Base-by-base conservation (phyloP, 106 monocot genomes). In the Allium cepa region DNA sequence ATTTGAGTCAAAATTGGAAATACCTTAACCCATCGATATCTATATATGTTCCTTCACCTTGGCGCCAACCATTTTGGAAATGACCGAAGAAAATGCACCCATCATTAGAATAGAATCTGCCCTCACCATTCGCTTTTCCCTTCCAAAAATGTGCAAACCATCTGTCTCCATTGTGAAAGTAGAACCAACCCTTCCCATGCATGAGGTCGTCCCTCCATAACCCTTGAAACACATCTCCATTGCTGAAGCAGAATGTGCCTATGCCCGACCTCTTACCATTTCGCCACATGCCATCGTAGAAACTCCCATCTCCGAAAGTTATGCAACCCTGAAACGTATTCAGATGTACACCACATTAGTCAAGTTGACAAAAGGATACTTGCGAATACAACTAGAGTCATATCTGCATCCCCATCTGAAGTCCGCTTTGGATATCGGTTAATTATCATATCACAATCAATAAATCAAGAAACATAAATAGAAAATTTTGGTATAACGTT, bases 161-260 rank as follows among this genome's bases (percentile, higher is more conserved):
- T 7, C 99, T 84, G 14, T 93, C 97, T 50, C 99, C 99, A 56
- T 62, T 78, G 69, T 77, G 79, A 85, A 99, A 99, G 85, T 93
- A 99, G 63, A 92, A 93, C 93, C 99, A 99, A 57, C 99, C 99
- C 92, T 90, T 99, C 48, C 99, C 99, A 90, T 99, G 87, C 75
- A 99, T 85, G 46, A 90, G 73, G 71, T 99, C 99, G 80, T 93
- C 93, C 70, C 89, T 90, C 99, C 92, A 99, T 60, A 82, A 10
- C 76, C 99, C 99, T 77, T 89, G 92, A 60, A 85, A 99, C 58
- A 99, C 81, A 87, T 99, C 93, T 68, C 99, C 99, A 76, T 93
- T 99, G 73, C 87, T 81, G 68, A 81, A 87, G 70, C 70, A 92
- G 36, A 90, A 87, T 36, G 85, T 90, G 50, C 99, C 99, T 3